These are phyloP conservation scores for Nemania bipapillata DNA, from an alignment of 2,329 filamentous ascomycete species.

Conservation along the genomic window DNA sequence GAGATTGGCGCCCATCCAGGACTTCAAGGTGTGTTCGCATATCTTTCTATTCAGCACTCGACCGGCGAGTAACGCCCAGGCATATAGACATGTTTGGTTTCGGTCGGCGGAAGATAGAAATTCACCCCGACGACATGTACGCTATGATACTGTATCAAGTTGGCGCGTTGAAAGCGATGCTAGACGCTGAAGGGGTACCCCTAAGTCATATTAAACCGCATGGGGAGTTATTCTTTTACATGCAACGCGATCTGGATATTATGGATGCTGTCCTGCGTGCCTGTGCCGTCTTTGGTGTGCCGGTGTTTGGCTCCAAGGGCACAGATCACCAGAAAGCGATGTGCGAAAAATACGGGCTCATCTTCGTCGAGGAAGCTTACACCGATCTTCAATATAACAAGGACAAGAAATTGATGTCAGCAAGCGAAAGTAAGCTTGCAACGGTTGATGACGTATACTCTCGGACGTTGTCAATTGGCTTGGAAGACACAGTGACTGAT, in stretches of 20 bases:
- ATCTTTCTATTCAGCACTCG: background rate
- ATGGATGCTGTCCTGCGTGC: slow-evolving; percentile 25
- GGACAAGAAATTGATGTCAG: slow-evolving; percentile 16
- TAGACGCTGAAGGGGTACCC: slow-evolving; percentile 20
- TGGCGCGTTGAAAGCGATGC: slow-evolving; percentile 19
- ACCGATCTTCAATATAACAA: slow-evolving; percentile 22
- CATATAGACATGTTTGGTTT: slow-evolving; percentile 18
- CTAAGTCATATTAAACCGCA: slow-evolving; percentile 20
- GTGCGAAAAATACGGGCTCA: slow-evolving; percentile 21
- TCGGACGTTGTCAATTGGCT: slow-evolving; percentile 17
- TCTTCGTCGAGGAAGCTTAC: slow-evolving; percentile 23
- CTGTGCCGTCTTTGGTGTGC: slow-evolving; percentile 16
- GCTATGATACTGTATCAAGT: slow-evolving; percentile 26
- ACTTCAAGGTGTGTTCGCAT: slow-evolving; percentile 10
- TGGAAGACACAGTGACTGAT: slow-evolving; percentile 9
- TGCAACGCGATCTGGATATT: slow-evolving; percentile 20
- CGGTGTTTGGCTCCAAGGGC: slow-evolving; percentile 22
- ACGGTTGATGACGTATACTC: slow-evolving; percentile 12
- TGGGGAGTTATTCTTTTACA: slow-evolving; percentile 23
- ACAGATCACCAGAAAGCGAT: slow-evolving; percentile 20
- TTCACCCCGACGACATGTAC: slow-evolving; percentile 25
- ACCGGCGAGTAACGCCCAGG: background rate
- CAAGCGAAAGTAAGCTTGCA: slow-evolving; percentile 18
- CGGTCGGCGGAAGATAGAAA: slow-evolving; percentile 20
- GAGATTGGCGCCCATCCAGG: slow-evolving; percentile 21